Evolutionary conservation across 495 filamentous ascomycete species (phyloP).

Genomic region (Hyaloscypha hepaticicola): DNA sequence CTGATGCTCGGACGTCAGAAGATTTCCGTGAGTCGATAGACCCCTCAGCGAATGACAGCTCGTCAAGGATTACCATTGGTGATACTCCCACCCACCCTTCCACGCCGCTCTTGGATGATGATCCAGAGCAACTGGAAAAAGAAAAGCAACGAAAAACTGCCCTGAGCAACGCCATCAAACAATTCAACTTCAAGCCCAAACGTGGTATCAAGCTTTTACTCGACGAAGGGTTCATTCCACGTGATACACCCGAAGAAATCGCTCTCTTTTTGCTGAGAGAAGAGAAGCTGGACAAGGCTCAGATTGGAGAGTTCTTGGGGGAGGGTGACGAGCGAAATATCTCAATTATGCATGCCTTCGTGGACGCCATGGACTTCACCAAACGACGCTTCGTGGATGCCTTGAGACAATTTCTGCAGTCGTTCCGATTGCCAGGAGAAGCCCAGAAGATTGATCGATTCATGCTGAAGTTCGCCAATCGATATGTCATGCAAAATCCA

Average conservation of each 20-base stretch:
- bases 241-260: slow-evolving; percentile 74
- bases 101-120: slow-evolving; percentile 79
- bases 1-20: slow-evolving; percentile 66
- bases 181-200: slow-evolving; percentile 99
- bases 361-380: slow-evolving; percentile 93
- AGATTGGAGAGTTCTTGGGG: slow-evolving; percentile 92
- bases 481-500: slow-evolving; percentile 91
- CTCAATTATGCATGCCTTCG: slow-evolving; percentile 97
- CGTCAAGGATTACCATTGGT: slow-evolving; percentile 46
- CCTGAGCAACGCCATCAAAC: slow-evolving; percentile 78
- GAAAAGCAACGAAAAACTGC: slow-evolving; percentile 94
- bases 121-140: slow-evolving; percentile 86
- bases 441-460: slow-evolving; percentile 99
- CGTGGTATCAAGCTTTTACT: slow-evolving; percentile 83
- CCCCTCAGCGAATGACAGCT: slow-evolving; percentile 48
- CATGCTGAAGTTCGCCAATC: slow-evolving; percentile 98
- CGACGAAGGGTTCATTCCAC: slow-evolving; percentile 80
- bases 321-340: slow-evolving; percentile 92
- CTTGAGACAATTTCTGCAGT: slow-evolving; percentile 85
- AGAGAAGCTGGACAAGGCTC: slow-evolving; percentile 80
- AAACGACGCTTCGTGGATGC: slow-evolving; percentile 92
- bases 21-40: slow-evolving; percentile 83
- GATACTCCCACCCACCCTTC: slow-evolving; percentile 66
- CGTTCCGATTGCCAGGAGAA: slow-evolving; percentile 92
- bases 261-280: slow-evolving; percentile 74